Evolutionary conservation across 805 yeast genomes (phyloP).

Genomic region (Yarrowia osloensis): DNA sequence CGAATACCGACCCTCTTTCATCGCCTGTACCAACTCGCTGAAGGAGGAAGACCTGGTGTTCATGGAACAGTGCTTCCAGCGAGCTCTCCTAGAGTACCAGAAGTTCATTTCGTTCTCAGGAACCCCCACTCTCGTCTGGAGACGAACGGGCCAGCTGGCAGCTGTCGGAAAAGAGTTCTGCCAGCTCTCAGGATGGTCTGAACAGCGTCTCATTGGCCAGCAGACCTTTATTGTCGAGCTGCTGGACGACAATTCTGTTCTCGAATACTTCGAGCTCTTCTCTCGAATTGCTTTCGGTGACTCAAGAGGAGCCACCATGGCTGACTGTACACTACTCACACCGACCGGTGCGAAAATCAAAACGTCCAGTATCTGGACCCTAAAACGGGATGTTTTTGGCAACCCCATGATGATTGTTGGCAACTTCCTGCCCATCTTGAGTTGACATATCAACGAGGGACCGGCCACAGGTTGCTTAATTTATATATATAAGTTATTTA

Average conservation of each 20-base stretch:
- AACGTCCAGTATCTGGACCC: slow-evolving; percentile 87
- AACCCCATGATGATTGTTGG: slow-evolving; percentile 97
- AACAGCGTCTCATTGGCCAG: slow-evolving; percentile 57
- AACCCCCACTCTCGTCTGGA: slow-evolving; percentile 94
- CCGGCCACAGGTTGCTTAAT: not conserved
- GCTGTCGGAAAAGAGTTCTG: slow-evolving; percentile 95
- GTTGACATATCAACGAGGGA: not conserved
- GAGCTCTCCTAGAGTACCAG: slow-evolving; percentile 86
- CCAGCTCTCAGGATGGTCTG: slow-evolving; percentile 86
- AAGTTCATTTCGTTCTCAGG: slow-evolving; percentile 82
- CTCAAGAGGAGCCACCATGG: slow-evolving; percentile 84
- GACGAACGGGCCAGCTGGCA: slow-evolving; percentile 93
- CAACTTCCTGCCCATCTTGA: slow-evolving; percentile 75
- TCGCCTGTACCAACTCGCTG: slow-evolving; percentile 84
- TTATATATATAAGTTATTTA: not conserved
- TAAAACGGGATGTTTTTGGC: slow-evolving; percentile 93
- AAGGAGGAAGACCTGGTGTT: slow-evolving; percentile 90
- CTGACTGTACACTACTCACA: slow-evolving; percentile 73
- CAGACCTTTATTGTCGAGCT: slow-evolving; percentile 55
- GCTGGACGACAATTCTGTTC: slow-evolving; percentile 82
- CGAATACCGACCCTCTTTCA: slow-evolving; percentile 85
- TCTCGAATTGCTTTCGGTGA: slow-evolving; percentile 88
- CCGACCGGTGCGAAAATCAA: slow-evolving; percentile 49
- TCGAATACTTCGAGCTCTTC: slow-evolving; percentile 85
- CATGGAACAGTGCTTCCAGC: slow-evolving; percentile 94